A percentile compares a stretch with the other conserved stretches of the same genome.
Conservation (phyloP, 2,329 filamentous ascomycete species). For the Aspergillus sp. region DNA sequence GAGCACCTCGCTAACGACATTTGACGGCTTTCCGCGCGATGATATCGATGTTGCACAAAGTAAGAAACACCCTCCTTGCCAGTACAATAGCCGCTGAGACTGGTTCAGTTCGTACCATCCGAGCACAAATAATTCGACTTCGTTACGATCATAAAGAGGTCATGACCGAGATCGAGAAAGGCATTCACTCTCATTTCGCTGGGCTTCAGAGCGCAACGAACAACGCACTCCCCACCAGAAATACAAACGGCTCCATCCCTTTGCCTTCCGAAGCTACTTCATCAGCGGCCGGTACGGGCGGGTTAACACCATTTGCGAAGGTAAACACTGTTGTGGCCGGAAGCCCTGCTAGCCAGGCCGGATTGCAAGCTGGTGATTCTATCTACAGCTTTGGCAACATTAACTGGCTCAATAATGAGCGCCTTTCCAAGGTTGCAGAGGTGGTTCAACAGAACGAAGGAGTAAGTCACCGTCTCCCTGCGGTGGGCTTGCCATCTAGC, state of each 20-base stretch:
- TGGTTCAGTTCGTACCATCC: conserved; percentile 78
- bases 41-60: conserved; percentile 95
- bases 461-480: conserved; percentile 53
- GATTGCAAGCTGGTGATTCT: conserved; percentile 75
- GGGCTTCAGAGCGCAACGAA: conserved; percentile 57
- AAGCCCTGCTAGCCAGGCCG: conserved; percentile 81
- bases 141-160: conserved; percentile 91
- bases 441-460: conserved; percentile 87
- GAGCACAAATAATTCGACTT: conserved; percentile 82
- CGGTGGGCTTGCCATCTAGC: neutral
- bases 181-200: conserved; percentile 90
- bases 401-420: conserved; percentile 81
- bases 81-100: conserved; percentile 15
- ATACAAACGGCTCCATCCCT: conserved; percentile 24
- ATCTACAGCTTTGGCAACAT: conserved; percentile 84
- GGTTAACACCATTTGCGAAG: conserved; percentile 72
- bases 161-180: conserved; percentile 79
- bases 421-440: conserved; percentile 80
- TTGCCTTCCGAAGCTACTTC: conserved; percentile 22
- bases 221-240: conserved; percentile 27
- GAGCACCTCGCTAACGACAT: conserved; percentile 81
- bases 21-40: conserved; percentile 86
- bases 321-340: conserved; percentile 77
- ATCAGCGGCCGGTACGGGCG: conserved; percentile 38
- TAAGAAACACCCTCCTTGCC: conserved; percentile 44